Evolutionary conservation across 2,329 filamentous ascomycete species (phyloP), one percentile per base, ranked within the genome.

Genomic region (Thielaviopsis euricoi): DNA sequence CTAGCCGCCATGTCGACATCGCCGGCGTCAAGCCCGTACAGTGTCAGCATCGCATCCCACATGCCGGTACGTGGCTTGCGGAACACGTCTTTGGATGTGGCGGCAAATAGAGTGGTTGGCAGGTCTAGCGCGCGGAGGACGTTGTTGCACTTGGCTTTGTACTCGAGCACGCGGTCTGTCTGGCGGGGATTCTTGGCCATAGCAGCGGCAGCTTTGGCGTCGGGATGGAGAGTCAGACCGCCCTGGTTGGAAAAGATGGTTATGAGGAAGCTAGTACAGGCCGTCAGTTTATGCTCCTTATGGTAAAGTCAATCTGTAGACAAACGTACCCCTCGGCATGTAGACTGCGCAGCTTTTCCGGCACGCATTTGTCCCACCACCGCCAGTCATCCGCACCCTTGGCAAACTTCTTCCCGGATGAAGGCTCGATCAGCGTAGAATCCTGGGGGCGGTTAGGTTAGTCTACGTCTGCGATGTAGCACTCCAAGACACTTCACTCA

Each of bases 211-310:
- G 29, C 73, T 65, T 89, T 93, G n/a, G 83, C 72, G 56, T 88
- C 81, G 19, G 80, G 77, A 62, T 86, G 86, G 1, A 97, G 73
- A 17, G 79, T 85, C 51, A 98, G 76, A 15, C 86, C 89, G 54
- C 78, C 90, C 70, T 98, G 93, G 68, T 98, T 98, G 62, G 87
- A 94, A 54, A 98, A 71, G 53, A 97, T 80, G 19, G 88, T 79
- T 13, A 97, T 71, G 52, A 79, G 79, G 69, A 87, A 94, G 29
- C 86, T 87, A 64, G 23, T n/a, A 10, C 1, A 13, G 48, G 23
- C 29, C 57, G 33, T 52, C 40, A 52, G 53, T 19, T 29, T 10
- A n/a, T n/a, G 57, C 48, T 22, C 56, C 37, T 53, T 23, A 61
- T 54, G 55, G 37, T 13, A 61, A 22, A 40, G 22, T 5, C 29